Conservation (phyloP, 108 stramenopile genomes). For the Epithemia pelagica region DNA sequence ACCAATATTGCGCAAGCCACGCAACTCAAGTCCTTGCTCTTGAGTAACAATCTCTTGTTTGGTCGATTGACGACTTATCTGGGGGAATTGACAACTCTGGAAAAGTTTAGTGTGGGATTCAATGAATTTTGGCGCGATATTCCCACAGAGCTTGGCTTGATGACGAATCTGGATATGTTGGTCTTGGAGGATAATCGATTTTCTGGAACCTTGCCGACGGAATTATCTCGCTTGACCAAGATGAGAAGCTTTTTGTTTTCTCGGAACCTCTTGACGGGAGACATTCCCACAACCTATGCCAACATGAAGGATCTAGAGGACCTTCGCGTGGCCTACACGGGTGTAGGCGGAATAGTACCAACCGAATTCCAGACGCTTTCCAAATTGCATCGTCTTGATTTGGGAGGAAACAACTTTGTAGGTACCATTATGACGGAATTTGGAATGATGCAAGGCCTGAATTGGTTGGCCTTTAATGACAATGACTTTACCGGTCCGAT, state of each 20-base stretch:
- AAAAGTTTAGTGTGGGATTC: slow-evolving; percentile 36
- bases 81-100: slow-evolving; percentile 30
- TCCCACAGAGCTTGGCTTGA: slow-evolving; percentile 48
- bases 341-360: slow-evolving; percentile 59
- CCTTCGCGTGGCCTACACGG: slow-evolving; percentile 31
- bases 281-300: slow-evolving; percentile 46
- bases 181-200: slow-evolving; percentile 51
- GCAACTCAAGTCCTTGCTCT: slow-evolving; percentile 30
- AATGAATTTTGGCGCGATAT: slow-evolving; percentile 43
- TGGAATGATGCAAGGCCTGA: slow-evolving; percentile 44
- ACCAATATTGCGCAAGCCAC: slow-evolving; percentile 33
- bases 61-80: slow-evolving; percentile 45
- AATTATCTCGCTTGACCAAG: slow-evolving; percentile 49
- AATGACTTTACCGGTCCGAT: slow-evolving; percentile 52
- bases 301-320: slow-evolving; percentile 36
- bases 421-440: slow-evolving; percentile 50
- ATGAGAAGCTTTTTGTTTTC: slow-evolving; percentile 38
- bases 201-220: slow-evolving; percentile 50
- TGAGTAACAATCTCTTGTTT: slow-evolving; percentile 40
- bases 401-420: slow-evolving; percentile 44
- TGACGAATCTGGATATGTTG: slow-evolving; percentile 41
- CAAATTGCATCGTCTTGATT: slow-evolving; percentile 48
- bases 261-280: slow-evolving; percentile 47
- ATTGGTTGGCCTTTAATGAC: slow-evolving; percentile 39
- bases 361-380: slow-evolving; percentile 52